phyloP scores from a whole-genome alignment of 768 basidiomycete species.

The Trametes elegans region DNA sequence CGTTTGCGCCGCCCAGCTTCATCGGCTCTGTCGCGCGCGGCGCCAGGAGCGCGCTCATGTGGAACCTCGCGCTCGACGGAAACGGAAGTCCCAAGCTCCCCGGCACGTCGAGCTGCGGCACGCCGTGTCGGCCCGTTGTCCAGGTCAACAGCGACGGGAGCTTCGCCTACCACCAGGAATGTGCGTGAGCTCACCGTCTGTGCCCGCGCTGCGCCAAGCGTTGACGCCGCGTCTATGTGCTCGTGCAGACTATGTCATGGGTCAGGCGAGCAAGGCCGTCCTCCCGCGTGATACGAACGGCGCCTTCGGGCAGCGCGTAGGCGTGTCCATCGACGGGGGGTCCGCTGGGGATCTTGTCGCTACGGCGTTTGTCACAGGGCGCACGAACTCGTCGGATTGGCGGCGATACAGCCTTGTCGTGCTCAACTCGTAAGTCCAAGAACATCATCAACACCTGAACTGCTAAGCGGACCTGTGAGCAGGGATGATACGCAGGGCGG shows the following conservation, averaged over 20 bases:
- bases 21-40: slow-evolving; percentile 41
- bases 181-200: slow-evolving; percentile 33
- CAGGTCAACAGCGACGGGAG: slow-evolving; percentile 63
- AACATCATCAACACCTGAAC: not conserved
- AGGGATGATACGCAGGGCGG: slow-evolving; percentile 51
- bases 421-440: slow-evolving; percentile 51
- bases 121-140: slow-evolving; percentile 66
- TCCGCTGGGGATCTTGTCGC: slow-evolving; percentile 58
- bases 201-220: not conserved
- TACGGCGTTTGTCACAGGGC: slow-evolving; percentile 59
- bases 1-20: too few relatives aligned
- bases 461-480: not conserved
- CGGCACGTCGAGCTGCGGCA: slow-evolving; percentile 59
- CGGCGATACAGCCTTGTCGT: slow-evolving; percentile 69
- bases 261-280: slow-evolving; percentile 71
- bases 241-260: slow-evolving; percentile 62
- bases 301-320: slow-evolving; percentile 68
- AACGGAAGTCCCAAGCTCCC: slow-evolving; percentile 62
- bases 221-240: not conserved
- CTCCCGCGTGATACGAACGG: slow-evolving; percentile 66
- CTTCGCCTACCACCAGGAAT: slow-evolving; percentile 72
- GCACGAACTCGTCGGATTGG: slow-evolving; percentile 54
- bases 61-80: slow-evolving; percentile 69
- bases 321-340: slow-evolving; percentile 56
- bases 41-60: slow-evolving; percentile 58